Evolutionary conservation across 139 green algal genomes (phyloP).

Genomic region (Tetraselmis chui): DNA sequence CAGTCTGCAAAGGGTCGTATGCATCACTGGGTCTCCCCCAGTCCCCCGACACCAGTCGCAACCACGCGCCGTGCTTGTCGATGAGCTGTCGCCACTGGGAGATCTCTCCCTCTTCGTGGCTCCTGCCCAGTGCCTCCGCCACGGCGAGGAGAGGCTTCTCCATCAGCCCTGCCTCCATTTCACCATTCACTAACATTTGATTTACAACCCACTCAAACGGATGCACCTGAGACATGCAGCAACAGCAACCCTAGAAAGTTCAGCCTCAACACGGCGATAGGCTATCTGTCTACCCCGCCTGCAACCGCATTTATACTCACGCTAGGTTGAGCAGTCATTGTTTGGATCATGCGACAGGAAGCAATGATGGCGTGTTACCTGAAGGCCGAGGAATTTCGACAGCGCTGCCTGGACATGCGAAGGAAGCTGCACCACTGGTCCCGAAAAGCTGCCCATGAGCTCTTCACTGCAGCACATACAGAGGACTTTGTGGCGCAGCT

Average conservation of each 20-base stretch:
- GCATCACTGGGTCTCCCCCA: no score
- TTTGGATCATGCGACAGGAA: no score
- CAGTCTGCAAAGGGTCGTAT: background rate
- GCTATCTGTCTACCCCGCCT: no score
- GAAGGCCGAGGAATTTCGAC: background rate
- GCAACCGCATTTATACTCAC: no score
- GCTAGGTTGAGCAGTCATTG: no score
- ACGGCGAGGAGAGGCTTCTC: background rate
- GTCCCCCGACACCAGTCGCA: no score
- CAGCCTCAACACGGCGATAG: no score
- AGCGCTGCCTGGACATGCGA: background rate
- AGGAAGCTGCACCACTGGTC: background rate
- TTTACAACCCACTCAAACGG: background rate
- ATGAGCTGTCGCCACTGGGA: background rate
- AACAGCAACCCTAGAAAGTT: no score
- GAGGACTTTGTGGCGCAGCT: background rate
- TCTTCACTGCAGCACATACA: background rate
- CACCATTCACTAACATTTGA: background rate
- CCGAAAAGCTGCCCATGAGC: background rate
- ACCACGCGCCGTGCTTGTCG: background rate
- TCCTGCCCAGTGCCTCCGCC: background rate
- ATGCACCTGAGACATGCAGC: background rate
- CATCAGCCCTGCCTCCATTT: background rate
- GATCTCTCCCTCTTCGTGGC: background rate
- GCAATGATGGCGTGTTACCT: no score